Evolutionary conservation across 352 stramenopile genomes (phyloP).

Genomic region (Pythium monospermum): DNA sequence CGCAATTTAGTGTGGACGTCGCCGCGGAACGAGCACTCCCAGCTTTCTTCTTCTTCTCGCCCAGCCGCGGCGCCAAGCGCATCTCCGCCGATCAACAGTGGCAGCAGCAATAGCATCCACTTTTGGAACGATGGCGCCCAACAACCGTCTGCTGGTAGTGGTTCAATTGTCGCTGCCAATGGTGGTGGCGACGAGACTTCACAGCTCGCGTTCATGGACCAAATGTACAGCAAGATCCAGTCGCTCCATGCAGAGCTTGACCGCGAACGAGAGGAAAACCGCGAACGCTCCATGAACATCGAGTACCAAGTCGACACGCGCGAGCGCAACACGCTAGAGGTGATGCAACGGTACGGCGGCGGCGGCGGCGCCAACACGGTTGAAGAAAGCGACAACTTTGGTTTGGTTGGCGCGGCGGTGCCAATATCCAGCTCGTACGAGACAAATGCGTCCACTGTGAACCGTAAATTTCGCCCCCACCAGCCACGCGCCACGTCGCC

Average conservation of each 20-base stretch:
- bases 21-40: constrained; percentile 17
- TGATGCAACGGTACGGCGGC: constrained; percentile 17
- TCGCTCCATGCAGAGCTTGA: constrained; percentile 42
- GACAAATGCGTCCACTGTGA: constrained; percentile 13
- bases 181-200: constrained; percentile 25
- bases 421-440: constrained; percentile 4
- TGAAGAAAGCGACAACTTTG: constrained; percentile 25
- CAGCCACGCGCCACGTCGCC: constrained; percentile 12
- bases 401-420: constrained; percentile 6
- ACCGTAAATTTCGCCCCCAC: constrained; percentile 11
- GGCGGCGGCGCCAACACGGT: constrained; percentile 2
- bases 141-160: background rate
- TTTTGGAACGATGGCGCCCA: constrained; percentile 21
- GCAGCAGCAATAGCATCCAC: background rate
- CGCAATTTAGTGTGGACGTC: constrained; percentile 39
- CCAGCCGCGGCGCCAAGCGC: background rate
- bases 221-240: constrained; percentile 65
- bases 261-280: constrained; percentile 27
- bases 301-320: constrained; percentile 19
- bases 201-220: constrained; percentile 63
- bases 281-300: constrained; percentile 9
- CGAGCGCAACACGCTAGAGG: constrained; percentile 17
- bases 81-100: background rate
- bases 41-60: too few species aligned
- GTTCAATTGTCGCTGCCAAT: background rate